These are phyloP conservation scores for Fusarium clavum DNA, from an alignment of 2,329 filamentous ascomycete genomes.

Conservation along the genomic window DNA sequence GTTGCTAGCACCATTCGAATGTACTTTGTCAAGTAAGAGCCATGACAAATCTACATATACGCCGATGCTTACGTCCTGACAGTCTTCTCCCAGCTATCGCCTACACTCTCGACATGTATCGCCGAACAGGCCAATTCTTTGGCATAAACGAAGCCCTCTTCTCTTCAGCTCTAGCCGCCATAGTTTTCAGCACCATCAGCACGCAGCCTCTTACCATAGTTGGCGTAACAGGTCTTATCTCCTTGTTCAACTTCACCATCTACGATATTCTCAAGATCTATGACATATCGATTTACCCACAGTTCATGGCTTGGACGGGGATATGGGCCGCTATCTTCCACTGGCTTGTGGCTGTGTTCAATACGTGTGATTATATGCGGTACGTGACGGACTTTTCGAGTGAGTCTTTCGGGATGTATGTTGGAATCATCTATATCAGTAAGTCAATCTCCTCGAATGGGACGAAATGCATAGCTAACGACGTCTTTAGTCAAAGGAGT, in stretches of 20 bases:
- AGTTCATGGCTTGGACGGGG: constrained; percentile 7
- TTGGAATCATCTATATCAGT: constrained; percentile 6
- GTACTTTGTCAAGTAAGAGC: constrained; percentile 4
- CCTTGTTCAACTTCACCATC: constrained; percentile 9
- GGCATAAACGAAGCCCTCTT: constrained; percentile 5
- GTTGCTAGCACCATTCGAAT: constrained; percentile 7
- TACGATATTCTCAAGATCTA: constrained; percentile 4
- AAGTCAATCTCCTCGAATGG: not conserved
- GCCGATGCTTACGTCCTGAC: not conserved
- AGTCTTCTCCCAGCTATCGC: constrained; percentile 8
- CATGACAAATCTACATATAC: not conserved
- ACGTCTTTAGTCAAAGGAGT: not conserved
- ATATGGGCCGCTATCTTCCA: constrained; percentile 8
- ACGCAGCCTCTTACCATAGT: constrained; percentile 6
- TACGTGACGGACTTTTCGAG: constrained; percentile 8
- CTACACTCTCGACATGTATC: constrained; percentile 11
- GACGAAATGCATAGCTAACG: not conserved
- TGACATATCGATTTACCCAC: not conserved
- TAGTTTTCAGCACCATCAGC: not conserved
- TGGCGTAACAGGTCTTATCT: constrained; percentile 4
- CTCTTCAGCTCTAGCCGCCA: not conserved
- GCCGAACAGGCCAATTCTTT: not conserved
- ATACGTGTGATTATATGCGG: constrained; percentile 7
- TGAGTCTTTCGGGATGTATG: constrained; percentile 3
- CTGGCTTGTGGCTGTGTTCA: constrained; percentile 4